Conservation (phyloP, 2,329 filamentous ascomycete species). For the Bipolaris victoriae region DNA sequence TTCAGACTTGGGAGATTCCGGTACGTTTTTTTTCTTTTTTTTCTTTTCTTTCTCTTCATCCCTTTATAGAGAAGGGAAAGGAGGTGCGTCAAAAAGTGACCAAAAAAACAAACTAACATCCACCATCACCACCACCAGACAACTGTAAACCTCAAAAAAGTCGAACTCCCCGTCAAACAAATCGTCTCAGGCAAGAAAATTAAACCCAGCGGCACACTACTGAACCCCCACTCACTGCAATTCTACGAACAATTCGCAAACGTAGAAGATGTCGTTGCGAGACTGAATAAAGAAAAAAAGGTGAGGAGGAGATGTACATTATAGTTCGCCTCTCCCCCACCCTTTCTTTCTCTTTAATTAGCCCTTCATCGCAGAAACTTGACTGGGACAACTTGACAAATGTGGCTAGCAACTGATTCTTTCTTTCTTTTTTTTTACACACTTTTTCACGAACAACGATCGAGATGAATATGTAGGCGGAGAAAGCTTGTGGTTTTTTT, state of each 20-base stretch:
- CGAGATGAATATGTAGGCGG: too few relatives aligned
- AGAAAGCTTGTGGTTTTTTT: too few relatives aligned
- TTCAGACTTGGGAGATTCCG: constrained; percentile 81
- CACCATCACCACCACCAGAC: constrained; percentile 56
- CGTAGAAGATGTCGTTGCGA: constrained; percentile 64
- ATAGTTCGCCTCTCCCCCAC: not conserved
- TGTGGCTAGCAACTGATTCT: not conserved
- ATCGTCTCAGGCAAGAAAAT: constrained; percentile 78
- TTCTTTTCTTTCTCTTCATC: constrained; percentile 51
- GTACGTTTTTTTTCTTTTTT: constrained; percentile 57
- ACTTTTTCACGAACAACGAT: too few relatives aligned
- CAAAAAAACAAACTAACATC: not conserved
- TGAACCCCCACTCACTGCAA: constrained; percentile 76
- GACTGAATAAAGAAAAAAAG: constrained; percentile 20
- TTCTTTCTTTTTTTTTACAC: too few relatives aligned
- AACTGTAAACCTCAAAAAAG: constrained; percentile 84
- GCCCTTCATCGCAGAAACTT: not conserved
- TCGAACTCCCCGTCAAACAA: constrained; percentile 82
- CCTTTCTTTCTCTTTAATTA: not conserved
- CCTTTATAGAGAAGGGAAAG: constrained; percentile 49
- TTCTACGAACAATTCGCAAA: constrained; percentile 81
- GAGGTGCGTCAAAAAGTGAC: too few relatives aligned
- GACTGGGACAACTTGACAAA: too few relatives aligned
- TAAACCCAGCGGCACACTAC: constrained; percentile 75
- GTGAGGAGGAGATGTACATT: constrained; percentile 10